Evolutionary conservation across 495 filamentous ascomycete genomes (phyloP), one percentile per base, ranked within the genome.

Genomic region (Cercophora newfieldiana): DNA sequence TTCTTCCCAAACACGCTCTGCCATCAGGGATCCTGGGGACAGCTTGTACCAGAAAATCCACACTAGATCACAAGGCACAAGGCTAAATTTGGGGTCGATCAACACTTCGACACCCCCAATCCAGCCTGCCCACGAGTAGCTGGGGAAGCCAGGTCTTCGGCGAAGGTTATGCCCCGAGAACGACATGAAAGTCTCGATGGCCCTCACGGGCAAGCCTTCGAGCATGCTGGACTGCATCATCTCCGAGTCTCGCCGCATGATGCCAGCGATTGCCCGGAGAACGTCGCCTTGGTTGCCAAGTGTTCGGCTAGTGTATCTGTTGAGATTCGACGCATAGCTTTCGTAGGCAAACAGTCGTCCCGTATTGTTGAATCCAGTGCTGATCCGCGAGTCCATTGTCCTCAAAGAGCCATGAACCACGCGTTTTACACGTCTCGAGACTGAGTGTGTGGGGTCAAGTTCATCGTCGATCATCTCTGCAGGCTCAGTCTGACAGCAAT

Each of bases 81-180:
- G n/a, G n/a, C n/a, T n/a, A n/a, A n/a, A n/a, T n/a, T n/a, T n/a
- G n/a, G n/a, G n/a, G n/a, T n/a, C n/a, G n/a, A n/a, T n/a, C n/a
- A n/a, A n/a, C n/a, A n/a, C n/a, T n/a, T n/a, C n/a, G n/a, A n/a
- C n/a, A n/a, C n/a, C 50, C 25, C 56, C 28, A 24, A 59, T 44
- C 56, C 56, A 59, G 2, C 56, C 56, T 18, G 56, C 30, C 56
- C 29, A 59, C 1, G 56, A 59, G 56, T 59, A 59, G 16, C 26
- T 31, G 18, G 56, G 56, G 6, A 59, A 59, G 18, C 22, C 21
- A n/a, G 19, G 18, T 12, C 56, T 28, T 33, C 56, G 29, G 16
- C 56, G 56, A 14, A 59, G 56, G 22, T 59, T 37, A 16, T 16
- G 56, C 2, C 16, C 18, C 0, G 14, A n/a, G 28, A 59, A 59